Evolutionary conservation across 352 stramenopile species (phyloP).

Genomic region (Thraustochytrium sp.): DNA sequence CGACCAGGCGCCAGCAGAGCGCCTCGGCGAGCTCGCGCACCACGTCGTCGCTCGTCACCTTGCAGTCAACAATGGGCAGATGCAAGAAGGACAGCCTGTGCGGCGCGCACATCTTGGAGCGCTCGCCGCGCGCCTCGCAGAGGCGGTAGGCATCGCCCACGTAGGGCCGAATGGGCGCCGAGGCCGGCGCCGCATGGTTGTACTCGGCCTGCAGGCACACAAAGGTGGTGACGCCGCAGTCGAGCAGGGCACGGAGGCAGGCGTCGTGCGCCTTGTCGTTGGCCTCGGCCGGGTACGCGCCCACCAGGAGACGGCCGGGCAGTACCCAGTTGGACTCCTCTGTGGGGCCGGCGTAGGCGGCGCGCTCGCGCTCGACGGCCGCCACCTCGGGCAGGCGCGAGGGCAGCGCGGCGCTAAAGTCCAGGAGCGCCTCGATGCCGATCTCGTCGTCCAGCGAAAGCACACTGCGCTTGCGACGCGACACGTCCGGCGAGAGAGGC

Average conservation of each 20-base stretch:
- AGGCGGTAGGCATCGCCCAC: conserved; percentile 54
- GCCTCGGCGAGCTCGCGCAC: conserved; percentile 47
- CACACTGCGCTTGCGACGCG: neutral
- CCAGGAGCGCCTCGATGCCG: conserved; percentile 14
- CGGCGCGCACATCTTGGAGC: neutral
- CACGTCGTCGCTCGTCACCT: conserved; percentile 42
- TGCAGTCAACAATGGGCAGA: conserved; percentile 57
- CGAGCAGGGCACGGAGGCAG: conserved; percentile 50
- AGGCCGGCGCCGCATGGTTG: conserved; percentile 49
- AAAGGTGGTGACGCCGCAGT: conserved; percentile 57
- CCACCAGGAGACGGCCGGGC: conserved; percentile 54
- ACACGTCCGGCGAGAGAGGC: neutral
- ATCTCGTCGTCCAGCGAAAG: conserved; percentile 6
- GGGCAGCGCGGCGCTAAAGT: conserved; percentile 16
- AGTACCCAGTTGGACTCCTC: conserved; percentile 62
- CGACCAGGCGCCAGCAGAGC: conserved; percentile 46
- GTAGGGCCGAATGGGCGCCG: conserved; percentile 53
- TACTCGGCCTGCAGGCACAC: conserved; percentile 60
- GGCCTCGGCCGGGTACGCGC: conserved; percentile 57
- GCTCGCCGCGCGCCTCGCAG: conserved; percentile 3
- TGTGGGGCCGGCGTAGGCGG: conserved; percentile 56
- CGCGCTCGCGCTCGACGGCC: conserved; percentile 43
- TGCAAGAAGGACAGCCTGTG: conserved; percentile 53
- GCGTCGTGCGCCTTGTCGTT: conserved; percentile 54
- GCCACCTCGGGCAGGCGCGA: conserved; percentile 47